Percentiles rank a stretch among this genome's conserved stretches.
phyloP scores from a whole-genome alignment of 2,329 filamentous ascomycete genomes.

The Thelonectria rubi region DNA sequence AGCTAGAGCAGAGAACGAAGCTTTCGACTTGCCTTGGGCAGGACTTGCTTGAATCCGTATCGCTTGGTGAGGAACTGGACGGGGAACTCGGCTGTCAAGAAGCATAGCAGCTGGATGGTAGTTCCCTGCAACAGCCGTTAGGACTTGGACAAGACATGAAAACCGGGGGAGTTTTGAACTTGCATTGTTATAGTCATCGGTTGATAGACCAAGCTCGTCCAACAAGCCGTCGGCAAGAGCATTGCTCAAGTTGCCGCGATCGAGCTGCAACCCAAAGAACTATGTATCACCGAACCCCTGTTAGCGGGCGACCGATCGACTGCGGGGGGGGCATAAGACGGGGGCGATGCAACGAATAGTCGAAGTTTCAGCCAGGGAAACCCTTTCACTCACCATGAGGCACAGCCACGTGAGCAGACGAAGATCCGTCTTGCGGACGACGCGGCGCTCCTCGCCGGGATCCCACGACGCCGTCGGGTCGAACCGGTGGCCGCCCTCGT shows the following conservation, averaged over 20 bases:
- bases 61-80: slow-evolving; percentile 41
- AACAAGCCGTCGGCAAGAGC: slow-evolving; percentile 71
- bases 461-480: slow-evolving; percentile 59
- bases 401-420: slow-evolving; percentile 54
- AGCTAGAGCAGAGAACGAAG: not conserved
- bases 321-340: slow-evolving; percentile 6
- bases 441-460: slow-evolving; percentile 62
- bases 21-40: slow-evolving; percentile 51
- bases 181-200: slow-evolving; percentile 65
- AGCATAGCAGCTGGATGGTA: slow-evolving; percentile 64
- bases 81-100: slow-evolving; percentile 49
- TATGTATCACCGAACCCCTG: slow-evolving; percentile 19
- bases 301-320: slow-evolving; percentile 29
- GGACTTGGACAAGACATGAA: not conserved
- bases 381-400: slow-evolving; percentile 52
- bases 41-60: slow-evolving; percentile 64
- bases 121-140: slow-evolving; percentile 49
- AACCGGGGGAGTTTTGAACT: not conserved
- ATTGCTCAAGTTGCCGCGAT: slow-evolving; percentile 70
- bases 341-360: not conserved
- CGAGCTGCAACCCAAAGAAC: slow-evolving; percentile 72
- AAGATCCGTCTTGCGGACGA: slow-evolving; percentile 63
- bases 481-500: slow-evolving; percentile 54
- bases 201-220: slow-evolving; percentile 57
- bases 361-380: not conserved